Conservation (phyloP, 2,329 filamentous ascomycete species). For the Xylaria sp. region DNA sequence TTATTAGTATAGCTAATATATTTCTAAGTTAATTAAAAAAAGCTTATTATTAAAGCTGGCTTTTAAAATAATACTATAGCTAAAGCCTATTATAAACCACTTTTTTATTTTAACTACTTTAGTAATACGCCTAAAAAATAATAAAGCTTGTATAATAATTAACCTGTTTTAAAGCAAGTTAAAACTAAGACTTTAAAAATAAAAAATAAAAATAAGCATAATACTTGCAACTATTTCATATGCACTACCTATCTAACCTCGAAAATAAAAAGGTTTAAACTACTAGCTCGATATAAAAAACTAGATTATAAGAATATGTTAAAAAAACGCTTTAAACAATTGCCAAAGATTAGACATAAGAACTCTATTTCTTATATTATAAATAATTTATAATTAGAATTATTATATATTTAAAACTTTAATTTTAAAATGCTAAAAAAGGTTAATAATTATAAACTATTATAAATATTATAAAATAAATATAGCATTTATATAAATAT, state of each 20-base stretch:
- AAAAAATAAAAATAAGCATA: background rate
- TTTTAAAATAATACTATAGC: constrained; percentile 8
- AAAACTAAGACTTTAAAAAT: background rate
- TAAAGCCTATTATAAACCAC: constrained; percentile 5
- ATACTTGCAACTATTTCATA: background rate
- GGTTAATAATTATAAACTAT: background rate
- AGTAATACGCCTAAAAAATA: background rate
- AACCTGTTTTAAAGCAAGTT: background rate
- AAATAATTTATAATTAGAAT: background rate
- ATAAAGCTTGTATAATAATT: background rate
- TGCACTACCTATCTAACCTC: background rate
- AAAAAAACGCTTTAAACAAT: background rate
- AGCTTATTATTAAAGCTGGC: constrained; percentile 8
- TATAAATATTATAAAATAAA: background rate
- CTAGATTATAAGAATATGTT: background rate
- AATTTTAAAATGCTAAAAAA: background rate
- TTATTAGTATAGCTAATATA: background rate
- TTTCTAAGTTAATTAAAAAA: constrained; percentile 7
- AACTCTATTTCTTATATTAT: background rate
- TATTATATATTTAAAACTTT: background rate
- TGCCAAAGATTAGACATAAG: background rate
- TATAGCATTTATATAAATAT: background rate
- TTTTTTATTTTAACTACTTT: background rate
- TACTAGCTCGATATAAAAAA: background rate
- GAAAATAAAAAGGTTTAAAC: background rate